phyloP scores from a whole-genome alignment of 106 monocot genomes.

The Ottelia alismoides region DNA sequence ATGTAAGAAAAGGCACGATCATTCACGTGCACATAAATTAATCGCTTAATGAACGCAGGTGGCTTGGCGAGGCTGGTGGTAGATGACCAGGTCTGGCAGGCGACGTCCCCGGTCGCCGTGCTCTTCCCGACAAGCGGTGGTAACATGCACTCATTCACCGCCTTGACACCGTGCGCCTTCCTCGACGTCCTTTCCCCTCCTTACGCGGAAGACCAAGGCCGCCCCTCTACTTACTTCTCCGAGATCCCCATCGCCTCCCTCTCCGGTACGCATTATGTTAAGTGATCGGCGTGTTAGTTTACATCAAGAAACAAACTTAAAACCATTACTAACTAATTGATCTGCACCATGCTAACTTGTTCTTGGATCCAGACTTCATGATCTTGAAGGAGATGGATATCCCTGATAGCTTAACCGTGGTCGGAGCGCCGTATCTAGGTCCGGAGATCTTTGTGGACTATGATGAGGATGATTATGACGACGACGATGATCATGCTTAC shows the following conservation, averaged over 20 bases:
- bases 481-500: neutral
- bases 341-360: too few species aligned
- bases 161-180: constrained; percentile 29
- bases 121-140: constrained; percentile 26
- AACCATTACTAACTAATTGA: too few species aligned
- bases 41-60: too few species aligned
- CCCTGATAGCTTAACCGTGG: constrained; percentile 12
- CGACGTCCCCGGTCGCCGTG: constrained; percentile 9
- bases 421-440: constrained; percentile 17
- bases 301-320: too few species aligned
- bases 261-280: constrained; percentile 9
- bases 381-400: constrained; percentile 13
- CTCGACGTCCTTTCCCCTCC: constrained; percentile 31
- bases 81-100: constrained; percentile 3
- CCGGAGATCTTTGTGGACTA: constrained; percentile 11
- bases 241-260: constrained; percentile 8
- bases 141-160: constrained; percentile 36
- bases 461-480: neutral
- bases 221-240: constrained; percentile 12
- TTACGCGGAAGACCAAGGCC: constrained; percentile 13
- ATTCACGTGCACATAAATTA: too few species aligned
- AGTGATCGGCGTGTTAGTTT: too few species aligned
- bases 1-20: too few species aligned
- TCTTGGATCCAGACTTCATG: constrained; percentile 2
- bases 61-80: constrained; percentile 16